These are phyloP conservation scores for Dactylellina haptotyla DNA, from an alignment of 2,329 filamentous ascomycete species.

Conservation along the genomic window DNA sequence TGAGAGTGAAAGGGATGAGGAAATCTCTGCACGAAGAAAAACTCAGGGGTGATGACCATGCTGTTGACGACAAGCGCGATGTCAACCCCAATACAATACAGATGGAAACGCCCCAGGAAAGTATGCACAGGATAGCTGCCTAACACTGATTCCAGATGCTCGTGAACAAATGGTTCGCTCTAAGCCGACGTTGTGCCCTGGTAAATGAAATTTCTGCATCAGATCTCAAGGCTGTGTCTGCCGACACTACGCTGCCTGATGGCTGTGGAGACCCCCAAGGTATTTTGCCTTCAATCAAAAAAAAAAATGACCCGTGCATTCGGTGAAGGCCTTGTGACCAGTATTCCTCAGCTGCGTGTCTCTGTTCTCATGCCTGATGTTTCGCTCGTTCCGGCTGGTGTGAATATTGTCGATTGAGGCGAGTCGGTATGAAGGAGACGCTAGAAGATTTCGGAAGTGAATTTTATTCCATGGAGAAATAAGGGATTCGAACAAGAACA, in stretches of 20 bases:
- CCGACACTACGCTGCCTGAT: not conserved
- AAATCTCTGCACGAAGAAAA: not conserved
- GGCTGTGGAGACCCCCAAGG: not conserved
- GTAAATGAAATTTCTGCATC: not conserved
- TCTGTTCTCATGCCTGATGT: constrained; percentile 7
- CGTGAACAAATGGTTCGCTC: constrained; percentile 10
- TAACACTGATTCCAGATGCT: not conserved
- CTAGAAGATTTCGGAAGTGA: not conserved
- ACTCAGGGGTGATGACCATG: not conserved
- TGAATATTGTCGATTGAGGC: not conserved
- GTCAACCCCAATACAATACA: not conserved
- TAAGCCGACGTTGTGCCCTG: constrained; percentile 3
- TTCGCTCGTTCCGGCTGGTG: constrained; percentile 9
- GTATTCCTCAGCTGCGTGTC: not conserved
- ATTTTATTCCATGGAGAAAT: not conserved
- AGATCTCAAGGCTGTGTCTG: constrained; percentile 27
- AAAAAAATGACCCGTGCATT: not conserved
- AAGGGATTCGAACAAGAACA: not conserved
- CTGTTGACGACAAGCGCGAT: not conserved
- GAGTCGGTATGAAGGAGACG: not conserved
- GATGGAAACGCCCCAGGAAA: not conserved
- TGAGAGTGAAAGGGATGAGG: not conserved
- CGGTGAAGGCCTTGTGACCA: not conserved
- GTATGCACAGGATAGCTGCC: not conserved
- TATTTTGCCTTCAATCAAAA: not conserved